A percentile compares a stretch with the other conserved stretches of the same genome.
Conservation (phyloP, 2,329 filamentous ascomycete genomes). For the Nigrograna mackinnonii region DNA sequence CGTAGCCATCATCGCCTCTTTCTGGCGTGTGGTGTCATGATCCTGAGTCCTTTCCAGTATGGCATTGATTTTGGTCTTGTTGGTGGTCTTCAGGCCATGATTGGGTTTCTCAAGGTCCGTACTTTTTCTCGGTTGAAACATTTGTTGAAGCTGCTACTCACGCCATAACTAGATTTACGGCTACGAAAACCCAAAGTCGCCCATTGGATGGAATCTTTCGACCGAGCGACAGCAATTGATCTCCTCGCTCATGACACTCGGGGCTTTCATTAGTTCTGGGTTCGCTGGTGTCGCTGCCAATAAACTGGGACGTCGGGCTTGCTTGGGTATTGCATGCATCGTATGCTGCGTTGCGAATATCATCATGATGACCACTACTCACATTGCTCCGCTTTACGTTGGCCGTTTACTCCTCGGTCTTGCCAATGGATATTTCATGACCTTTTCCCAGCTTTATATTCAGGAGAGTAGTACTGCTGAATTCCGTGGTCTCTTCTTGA, state of each 20-base stretch:
- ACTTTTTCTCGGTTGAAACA: neutral
- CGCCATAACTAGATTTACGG: slow-evolving; percentile 27
- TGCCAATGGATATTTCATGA: slow-evolving; percentile 62
- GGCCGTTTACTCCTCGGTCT: slow-evolving; percentile 60
- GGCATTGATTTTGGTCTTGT: slow-evolving; percentile 58
- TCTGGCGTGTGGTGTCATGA: slow-evolving; percentile 52
- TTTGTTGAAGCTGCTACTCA: slow-evolving; percentile 1
- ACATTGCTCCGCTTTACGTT: slow-evolving; percentile 58
- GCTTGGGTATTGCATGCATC: slow-evolving; percentile 53
- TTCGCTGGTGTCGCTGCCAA: slow-evolving; percentile 44
- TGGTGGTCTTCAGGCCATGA: slow-evolving; percentile 54
- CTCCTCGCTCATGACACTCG: slow-evolving; percentile 50
- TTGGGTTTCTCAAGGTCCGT: slow-evolving; percentile 50
- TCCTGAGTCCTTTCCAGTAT: slow-evolving; percentile 57
- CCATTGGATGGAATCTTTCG: slow-evolving; percentile 48
- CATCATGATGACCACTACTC: slow-evolving; percentile 61
- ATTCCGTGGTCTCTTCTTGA: slow-evolving; percentile 54
- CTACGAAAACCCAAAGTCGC: slow-evolving; percentile 20
- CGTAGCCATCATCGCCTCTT: slow-evolving; percentile 49
- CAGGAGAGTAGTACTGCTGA: slow-evolving; percentile 56
- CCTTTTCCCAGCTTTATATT: slow-evolving; percentile 56
- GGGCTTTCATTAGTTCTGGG: slow-evolving; percentile 48
- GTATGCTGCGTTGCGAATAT: slow-evolving; percentile 57
- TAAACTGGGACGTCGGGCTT: slow-evolving; percentile 48
- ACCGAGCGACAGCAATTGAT: slow-evolving; percentile 50